Conservation (phyloP, 2,329 filamentous ascomycete species). For the Ascochyta rabiei region DNA sequence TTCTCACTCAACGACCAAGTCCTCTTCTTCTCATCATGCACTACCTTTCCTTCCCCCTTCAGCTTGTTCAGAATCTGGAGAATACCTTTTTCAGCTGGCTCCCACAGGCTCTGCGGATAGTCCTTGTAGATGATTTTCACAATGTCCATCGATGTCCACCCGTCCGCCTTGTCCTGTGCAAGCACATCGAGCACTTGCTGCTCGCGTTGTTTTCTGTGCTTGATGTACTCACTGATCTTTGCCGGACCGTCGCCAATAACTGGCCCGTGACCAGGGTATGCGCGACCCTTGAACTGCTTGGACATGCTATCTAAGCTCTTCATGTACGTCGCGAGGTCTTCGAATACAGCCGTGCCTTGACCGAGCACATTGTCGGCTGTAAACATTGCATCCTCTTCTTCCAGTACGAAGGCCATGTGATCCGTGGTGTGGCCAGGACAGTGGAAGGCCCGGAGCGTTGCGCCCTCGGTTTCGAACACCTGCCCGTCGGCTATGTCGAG, state of each 20-base stretch:
- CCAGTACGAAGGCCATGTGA: slow-evolving; percentile 78
- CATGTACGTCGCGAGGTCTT: slow-evolving; percentile 74
- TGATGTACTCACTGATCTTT: slow-evolving; percentile 82
- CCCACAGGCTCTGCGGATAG: slow-evolving; percentile 75
- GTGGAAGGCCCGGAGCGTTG: slow-evolving; percentile 69
- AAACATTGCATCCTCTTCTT: slow-evolving; percentile 82
- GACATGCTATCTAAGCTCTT: slow-evolving; percentile 72
- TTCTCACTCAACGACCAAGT: slow-evolving; percentile 46
- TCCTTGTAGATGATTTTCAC: slow-evolving; percentile 87
- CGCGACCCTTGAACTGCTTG: slow-evolving; percentile 67
- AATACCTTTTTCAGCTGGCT: slow-evolving; percentile 77
- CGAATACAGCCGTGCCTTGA: slow-evolving; percentile 85
- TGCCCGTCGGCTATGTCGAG: slow-evolving; percentile 63
- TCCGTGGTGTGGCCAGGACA: slow-evolving; percentile 80
- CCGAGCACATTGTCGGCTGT: slow-evolving; percentile 89
- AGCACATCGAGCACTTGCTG: slow-evolving; percentile 48
- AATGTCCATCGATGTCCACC: slow-evolving; percentile 77
- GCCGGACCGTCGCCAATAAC: slow-evolving; percentile 73
- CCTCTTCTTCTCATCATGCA: slow-evolving; percentile 38
- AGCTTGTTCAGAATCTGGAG: slow-evolving; percentile 82
- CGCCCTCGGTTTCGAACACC: slow-evolving; percentile 63
- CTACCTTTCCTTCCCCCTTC: slow-evolving; percentile 71
- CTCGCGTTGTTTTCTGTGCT: slow-evolving; percentile 80
- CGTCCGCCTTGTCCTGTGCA: slow-evolving; percentile 36
- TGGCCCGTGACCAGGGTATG: slow-evolving; percentile 87